phyloP scores from a whole-genome alignment of 805 yeast genomes.

The Pichia californica region DNA sequence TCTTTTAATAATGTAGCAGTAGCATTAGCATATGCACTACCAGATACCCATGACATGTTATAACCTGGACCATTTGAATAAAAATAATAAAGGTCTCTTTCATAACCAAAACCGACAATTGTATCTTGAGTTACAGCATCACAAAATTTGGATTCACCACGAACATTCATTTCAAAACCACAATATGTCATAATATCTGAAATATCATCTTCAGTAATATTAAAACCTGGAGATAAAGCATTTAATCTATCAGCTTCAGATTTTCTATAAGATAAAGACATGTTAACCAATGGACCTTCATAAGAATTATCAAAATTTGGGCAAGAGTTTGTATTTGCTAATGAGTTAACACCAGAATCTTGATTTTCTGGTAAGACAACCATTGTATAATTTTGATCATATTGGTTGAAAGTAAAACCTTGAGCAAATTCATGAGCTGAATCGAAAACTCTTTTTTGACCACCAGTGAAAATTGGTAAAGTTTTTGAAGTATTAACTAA shows the following conservation, averaged over 20 bases:
- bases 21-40: slow-evolving; percentile 47
- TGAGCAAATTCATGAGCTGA: slow-evolving; percentile 48
- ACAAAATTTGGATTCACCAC: slow-evolving; percentile 59
- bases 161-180: slow-evolving; percentile 65
- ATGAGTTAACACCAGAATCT: slow-evolving; percentile 46
- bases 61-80: slow-evolving; percentile 60
- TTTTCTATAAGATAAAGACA: slow-evolving; percentile 9
- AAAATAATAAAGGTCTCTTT: slow-evolving; percentile 47
- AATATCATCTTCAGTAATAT: slow-evolving; percentile 46
- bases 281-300: background rate
- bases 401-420: slow-evolving; percentile 47
- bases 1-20: slow-evolving; percentile 22
- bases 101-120: slow-evolving; percentile 52
- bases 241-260: slow-evolving; percentile 51
- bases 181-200: slow-evolving; percentile 49
- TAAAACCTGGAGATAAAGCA: slow-evolving; percentile 42
- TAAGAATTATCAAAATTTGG: slow-evolving; percentile 22
- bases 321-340: slow-evolving; percentile 44
- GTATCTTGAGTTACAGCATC: slow-evolving; percentile 60
- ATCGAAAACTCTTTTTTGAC: slow-evolving; percentile 44
- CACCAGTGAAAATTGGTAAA: slow-evolving; percentile 46
- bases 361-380: slow-evolving; percentile 40
- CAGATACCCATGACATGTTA: slow-evolving; percentile 35
- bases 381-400: slow-evolving; percentile 31
- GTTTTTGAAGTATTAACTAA: slow-evolving; percentile 34